Conservation (phyloP, 345 rosid genomes). For the sweet orange (Citrus sinensis) region DVS_A1.0 CM039169.1:959501-960000, state of each 20-base stretch:
- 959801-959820: constrained; percentile 54
- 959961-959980: constrained; percentile 39
- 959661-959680: constrained; percentile 48
- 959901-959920: constrained; percentile 41
- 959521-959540: constrained; percentile 15
- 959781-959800: constrained; percentile 82
- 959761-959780: constrained; percentile 64
- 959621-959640: constrained; percentile 56
- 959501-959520: constrained; percentile 21
- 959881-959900: constrained; percentile 62
- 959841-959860: constrained; percentile 56
- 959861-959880: constrained; percentile 49
- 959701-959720: constrained; percentile 56
- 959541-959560: constrained; percentile 32
- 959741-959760: constrained; percentile 47
- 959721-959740: constrained; percentile 58
- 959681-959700: constrained; percentile 75
- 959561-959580: constrained; percentile 53
- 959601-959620: constrained; percentile 62
- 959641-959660: constrained; percentile 49
- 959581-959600: constrained; percentile 32
- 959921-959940: constrained; percentile 52
- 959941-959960: constrained; percentile 46
- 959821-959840: constrained; percentile 59
- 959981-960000: constrained; percentile 45